These are phyloP conservation scores for Clavulina sp. DNA, from an alignment of 768 basidiomycete genomes.

Conservation along the genomic window DNA sequence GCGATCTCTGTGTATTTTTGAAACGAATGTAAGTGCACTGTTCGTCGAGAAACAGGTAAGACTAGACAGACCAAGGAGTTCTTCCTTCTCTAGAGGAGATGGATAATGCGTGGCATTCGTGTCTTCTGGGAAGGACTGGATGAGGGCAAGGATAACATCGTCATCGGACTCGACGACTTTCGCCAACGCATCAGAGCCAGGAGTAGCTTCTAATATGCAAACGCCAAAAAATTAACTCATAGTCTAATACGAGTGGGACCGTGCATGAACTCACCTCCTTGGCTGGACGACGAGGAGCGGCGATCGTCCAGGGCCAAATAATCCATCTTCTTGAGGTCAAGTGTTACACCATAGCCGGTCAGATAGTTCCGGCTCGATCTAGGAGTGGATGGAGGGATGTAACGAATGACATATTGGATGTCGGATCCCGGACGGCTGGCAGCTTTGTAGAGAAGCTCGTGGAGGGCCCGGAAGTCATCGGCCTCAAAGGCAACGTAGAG, in stretches of 20 bases:
- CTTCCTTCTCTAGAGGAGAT: background rate
- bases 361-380: constrained; percentile 28
- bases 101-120: background rate
- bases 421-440: constrained; percentile 27
- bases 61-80: background rate
- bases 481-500: constrained; percentile 59
- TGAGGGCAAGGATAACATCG: background rate
- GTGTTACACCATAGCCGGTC: constrained; percentile 78
- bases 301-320: constrained; percentile 90
- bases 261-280: constrained; percentile 9
- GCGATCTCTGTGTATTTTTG: constrained; percentile 54
- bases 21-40: background rate
- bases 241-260: background rate
- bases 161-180: background rate
- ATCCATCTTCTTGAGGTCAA: constrained; percentile 94
- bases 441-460: constrained; percentile 40
- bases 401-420: constrained; percentile 64
- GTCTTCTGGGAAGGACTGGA: background rate
- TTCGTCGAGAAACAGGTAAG: background rate
- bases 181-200: background rate
- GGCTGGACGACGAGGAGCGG: constrained; percentile 16
- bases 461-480: constrained; percentile 50
- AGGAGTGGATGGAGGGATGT: constrained; percentile 28
- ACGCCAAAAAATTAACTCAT: background rate
- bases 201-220: background rate